Conservation (phyloP, 768 basidiomycete species). For the Leccinum variicolor region DNA sequence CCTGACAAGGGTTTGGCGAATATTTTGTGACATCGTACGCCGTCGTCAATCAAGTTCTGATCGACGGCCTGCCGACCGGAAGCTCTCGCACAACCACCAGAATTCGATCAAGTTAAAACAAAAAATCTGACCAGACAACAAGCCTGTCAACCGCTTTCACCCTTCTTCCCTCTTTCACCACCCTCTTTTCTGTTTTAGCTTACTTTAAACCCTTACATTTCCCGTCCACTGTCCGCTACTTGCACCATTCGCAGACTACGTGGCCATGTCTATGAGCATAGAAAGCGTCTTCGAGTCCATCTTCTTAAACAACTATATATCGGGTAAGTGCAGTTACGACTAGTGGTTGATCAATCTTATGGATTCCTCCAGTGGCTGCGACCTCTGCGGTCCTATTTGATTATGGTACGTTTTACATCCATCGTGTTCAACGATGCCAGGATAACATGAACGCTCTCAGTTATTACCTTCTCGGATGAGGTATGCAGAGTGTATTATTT, state of each 20-base stretch:
- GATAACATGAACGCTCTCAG: neutral
- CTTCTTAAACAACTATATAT: neutral
- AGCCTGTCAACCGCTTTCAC: neutral
- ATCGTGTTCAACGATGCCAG: neutral
- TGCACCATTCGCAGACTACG: neutral
- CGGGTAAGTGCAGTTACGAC: neutral
- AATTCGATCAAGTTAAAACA: neutral
- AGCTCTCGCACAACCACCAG: neutral
- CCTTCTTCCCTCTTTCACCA: neutral
- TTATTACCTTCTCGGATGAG: neutral
- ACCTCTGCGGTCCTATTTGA: neutral
- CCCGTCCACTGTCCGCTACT: neutral
- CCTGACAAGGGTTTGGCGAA: neutral
- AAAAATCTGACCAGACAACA: neutral
- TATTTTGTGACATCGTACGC: neutral
- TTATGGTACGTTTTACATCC: neutral
- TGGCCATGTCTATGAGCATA: neutral
- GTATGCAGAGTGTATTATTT: neutral
- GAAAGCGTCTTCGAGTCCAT: neutral
- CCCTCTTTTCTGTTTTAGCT: neutral
- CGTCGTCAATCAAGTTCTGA: too few species aligned
- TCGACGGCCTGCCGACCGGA: too few species aligned
- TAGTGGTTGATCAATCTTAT: neutral
- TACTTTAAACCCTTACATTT: neutral
- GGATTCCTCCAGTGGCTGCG: neutral